phyloP scores from a whole-genome alignment of 495 filamentous ascomycete genomes.

The Poronia punctata region DNA sequence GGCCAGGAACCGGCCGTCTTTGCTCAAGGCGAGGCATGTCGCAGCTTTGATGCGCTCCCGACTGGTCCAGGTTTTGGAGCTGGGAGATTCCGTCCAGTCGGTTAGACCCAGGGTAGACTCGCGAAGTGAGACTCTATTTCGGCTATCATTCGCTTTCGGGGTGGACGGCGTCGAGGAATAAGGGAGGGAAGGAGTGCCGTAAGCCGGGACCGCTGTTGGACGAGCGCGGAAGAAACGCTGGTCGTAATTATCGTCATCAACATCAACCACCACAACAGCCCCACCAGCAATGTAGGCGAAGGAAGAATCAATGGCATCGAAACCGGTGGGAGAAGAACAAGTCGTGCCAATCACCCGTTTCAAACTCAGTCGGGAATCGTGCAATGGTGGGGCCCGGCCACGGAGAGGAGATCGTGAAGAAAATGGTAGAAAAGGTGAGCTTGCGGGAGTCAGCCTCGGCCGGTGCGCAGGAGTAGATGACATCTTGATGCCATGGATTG shows the following conservation, averaged over 20 bases:
- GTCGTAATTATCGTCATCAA: slow-evolving; percentile 64
- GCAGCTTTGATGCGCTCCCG: slow-evolving; percentile 90
- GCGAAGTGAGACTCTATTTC: slow-evolving; percentile 51
- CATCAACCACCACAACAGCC: slow-evolving; percentile 79
- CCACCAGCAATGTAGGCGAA: slow-evolving; percentile 92
- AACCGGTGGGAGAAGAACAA: slow-evolving; percentile 74
- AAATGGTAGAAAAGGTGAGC: slow-evolving; percentile 62
- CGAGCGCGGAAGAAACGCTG: slow-evolving; percentile 89
- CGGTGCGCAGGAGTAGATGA: slow-evolving; percentile 52
- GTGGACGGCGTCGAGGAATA: slow-evolving; percentile 53
- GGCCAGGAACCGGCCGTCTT: slow-evolving; percentile 81
- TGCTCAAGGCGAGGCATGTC: slow-evolving; percentile 87
- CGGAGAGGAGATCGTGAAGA: slow-evolving; percentile 58
- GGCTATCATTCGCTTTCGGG: slow-evolving; percentile 55
- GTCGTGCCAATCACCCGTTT: slow-evolving; percentile 85
- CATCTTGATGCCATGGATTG: slow-evolving; percentile 50
- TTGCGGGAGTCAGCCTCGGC: slow-evolving; percentile 73
- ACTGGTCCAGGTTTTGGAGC: slow-evolving; percentile 69
- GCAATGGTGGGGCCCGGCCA: slow-evolving; percentile 25
- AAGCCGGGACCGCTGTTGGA: slow-evolving; percentile 66
- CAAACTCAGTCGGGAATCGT: slow-evolving; percentile 57
- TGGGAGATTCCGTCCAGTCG: slow-evolving; percentile 54
- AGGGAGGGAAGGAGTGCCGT: slow-evolving; percentile 30
- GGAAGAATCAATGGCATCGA: slow-evolving; percentile 68
- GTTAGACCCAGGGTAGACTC: slow-evolving; percentile 46